These are phyloP conservation scores for Beauveria brongniartii DNA, from an alignment of 2,329 filamentous ascomycete genomes.

Conservation along the genomic window DNA sequence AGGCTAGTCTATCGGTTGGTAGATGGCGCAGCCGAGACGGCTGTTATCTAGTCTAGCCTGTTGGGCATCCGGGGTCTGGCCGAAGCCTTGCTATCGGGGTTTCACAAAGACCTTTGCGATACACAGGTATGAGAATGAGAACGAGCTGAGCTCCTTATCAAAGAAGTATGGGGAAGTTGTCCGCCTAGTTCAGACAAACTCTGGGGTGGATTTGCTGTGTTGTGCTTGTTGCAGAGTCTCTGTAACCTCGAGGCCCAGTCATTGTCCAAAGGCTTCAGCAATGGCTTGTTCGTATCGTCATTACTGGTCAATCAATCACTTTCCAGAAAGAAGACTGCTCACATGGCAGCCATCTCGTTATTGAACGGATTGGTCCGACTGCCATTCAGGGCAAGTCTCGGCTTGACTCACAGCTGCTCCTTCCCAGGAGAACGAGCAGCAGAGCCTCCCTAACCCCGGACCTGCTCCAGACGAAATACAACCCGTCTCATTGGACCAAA, in stretches of 20 bases:
- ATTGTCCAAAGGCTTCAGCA: no score
- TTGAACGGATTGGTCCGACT: background rate
- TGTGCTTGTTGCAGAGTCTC: background rate
- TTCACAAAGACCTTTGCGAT: background rate
- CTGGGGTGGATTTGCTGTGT: no score
- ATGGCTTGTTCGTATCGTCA: background rate
- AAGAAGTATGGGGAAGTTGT: background rate
- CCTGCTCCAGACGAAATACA: background rate
- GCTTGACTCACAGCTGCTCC: background rate
- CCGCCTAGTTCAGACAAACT: background rate
- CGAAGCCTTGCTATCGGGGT: background rate
- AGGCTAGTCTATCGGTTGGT: conserved; percentile 2
- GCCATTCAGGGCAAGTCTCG: background rate
- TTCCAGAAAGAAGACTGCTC: background rate
- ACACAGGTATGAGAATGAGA: background rate
- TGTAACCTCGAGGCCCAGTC: no score
- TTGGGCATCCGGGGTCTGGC: background rate
- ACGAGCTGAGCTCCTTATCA: background rate
- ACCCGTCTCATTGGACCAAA: background rate
- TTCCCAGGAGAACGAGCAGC: background rate
- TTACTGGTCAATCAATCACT: background rate
- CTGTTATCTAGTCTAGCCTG: background rate
- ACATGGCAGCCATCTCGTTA: background rate
- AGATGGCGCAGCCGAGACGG: background rate
- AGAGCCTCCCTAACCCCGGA: background rate